These are phyloP conservation scores for Zygotorulaspora sp. DNA, from an alignment of 805 yeast genomes.

Conservation along the genomic window DNA sequence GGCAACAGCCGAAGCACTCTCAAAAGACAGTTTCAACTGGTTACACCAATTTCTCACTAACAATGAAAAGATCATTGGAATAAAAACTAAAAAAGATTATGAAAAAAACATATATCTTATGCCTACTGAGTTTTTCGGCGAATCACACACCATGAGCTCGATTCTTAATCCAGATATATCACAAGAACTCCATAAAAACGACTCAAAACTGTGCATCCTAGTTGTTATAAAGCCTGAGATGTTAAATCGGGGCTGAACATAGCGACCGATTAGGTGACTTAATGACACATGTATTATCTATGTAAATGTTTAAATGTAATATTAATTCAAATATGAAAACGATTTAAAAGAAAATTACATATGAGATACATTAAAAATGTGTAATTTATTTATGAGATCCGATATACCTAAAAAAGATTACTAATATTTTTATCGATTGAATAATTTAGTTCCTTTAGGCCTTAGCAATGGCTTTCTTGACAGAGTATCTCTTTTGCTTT, in stretches of 20 bases:
- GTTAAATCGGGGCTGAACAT: neutral
- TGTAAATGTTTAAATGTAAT: neutral
- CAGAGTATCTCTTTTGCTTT: constrained; percentile 95
- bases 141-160: constrained; percentile 6
- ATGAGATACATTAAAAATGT: constrained; percentile 10
- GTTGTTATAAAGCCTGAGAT: constrained; percentile 24
- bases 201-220: constrained; percentile 21
- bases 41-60: constrained; percentile 19
- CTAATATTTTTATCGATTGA: neutral
- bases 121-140: constrained; percentile 22
- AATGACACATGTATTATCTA: too few species aligned
- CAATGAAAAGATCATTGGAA: constrained; percentile 24
- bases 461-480: constrained; percentile 95
- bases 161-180: constrained; percentile 18
- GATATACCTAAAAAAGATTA: constrained; percentile 1
- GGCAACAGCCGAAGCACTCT: constrained; percentile 8
- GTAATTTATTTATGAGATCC: constrained; percentile 3
- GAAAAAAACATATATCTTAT: constrained; percentile 37
- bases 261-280: too few species aligned
- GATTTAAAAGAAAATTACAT: constrained; percentile 15
- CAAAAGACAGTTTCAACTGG: constrained; percentile 21
- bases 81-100: constrained; percentile 17
- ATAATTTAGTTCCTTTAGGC: constrained; percentile 48
- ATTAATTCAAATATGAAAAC: constrained; percentile 6
- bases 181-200: neutral